Percentiles rank a stretch among this genome's conserved stretches.
Evolutionary conservation across 164 flowering plant species (phyloP).

Genomic region (Sextonia rubra): DNA sequence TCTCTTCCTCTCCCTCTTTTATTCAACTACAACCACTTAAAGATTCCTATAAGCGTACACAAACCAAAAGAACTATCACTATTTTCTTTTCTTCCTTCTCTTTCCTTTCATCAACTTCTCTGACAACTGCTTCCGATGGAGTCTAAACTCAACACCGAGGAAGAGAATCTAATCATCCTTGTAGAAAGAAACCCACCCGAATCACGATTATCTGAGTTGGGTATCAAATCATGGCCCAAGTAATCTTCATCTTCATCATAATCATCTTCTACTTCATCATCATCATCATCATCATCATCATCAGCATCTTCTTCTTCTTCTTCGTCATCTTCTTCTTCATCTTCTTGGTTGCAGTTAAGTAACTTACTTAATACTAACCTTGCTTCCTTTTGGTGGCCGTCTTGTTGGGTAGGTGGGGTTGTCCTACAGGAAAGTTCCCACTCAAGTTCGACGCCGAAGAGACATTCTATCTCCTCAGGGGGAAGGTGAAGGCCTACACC

Average conservation of each 20-base stretch:
- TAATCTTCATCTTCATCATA: constrained; percentile 24
- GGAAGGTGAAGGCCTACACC: constrained; percentile 67
- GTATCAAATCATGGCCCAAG: constrained; percentile 93
- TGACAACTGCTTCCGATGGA: constrained; percentile 1
- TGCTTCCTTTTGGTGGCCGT: neutral
- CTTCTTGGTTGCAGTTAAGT: neutral
- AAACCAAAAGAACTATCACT: neutral
- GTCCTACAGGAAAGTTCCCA: constrained; percentile 76
- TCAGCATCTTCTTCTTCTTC: neutral
- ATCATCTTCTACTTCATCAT: too few relatives aligned
- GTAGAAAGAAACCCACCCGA: constrained; percentile 68
- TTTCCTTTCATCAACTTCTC: neutral
- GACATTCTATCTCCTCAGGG: constrained; percentile 75
- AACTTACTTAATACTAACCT: neutral
- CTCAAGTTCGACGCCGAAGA: constrained; percentile 80
- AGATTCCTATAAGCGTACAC: neutral
- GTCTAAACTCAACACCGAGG: neutral
- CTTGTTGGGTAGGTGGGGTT: constrained; percentile 65
- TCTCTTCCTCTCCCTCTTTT: neutral
- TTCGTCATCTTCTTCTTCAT: neutral
- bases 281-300: constrained; percentile 11
- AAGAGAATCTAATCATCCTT: constrained; percentile 36
- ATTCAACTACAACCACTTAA: neutral
- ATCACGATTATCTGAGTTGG: constrained; percentile 52
- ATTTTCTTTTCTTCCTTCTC: neutral